phyloP scores from a whole-genome alignment of 1,284 basidiomycete species.

The Fistulina hepatica region DNA sequence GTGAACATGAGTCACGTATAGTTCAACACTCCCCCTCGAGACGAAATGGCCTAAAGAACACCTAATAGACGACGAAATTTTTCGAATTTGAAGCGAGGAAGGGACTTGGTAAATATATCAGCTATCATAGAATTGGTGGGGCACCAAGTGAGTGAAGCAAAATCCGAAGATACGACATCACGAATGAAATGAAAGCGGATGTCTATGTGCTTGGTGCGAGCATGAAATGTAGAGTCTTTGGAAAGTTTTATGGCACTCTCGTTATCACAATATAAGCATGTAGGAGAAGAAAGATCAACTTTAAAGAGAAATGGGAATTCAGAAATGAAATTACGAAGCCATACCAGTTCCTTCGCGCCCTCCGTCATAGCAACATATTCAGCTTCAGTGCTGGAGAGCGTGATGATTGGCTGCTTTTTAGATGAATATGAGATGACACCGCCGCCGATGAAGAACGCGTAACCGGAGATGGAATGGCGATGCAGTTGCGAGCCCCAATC shows the following conservation, averaged over 20 bases:
- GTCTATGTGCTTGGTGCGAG: constrained; percentile 5
- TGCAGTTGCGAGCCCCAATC: constrained; percentile 19
- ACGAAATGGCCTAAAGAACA: too few species aligned
- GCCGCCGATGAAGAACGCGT: constrained; percentile 16
- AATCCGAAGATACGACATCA: constrained; percentile 3
- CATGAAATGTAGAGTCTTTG: constrained; percentile 1
- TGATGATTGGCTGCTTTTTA: constrained; percentile 21
- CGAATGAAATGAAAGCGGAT: constrained; percentile 7
- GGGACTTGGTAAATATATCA: constrained; percentile 1
- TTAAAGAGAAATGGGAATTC: constrained; percentile 9
- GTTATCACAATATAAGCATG: background rate
- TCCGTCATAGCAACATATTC: constrained; percentile 22
- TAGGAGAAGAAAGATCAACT: constrained; percentile 2
- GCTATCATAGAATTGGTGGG: constrained; percentile 1
- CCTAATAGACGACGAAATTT: background rate
- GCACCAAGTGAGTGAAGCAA: background rate
- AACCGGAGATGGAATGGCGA: constrained; percentile 18
- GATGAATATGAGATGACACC: constrained; percentile 17
- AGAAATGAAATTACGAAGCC: constrained; percentile 16
- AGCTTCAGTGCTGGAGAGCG: constrained; percentile 21
- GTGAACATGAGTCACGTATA: too few species aligned
- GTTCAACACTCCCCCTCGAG: too few species aligned
- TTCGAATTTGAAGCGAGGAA: background rate
- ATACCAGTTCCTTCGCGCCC: constrained; percentile 18
- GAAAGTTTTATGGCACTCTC: background rate